Conservation (phyloP, 108 stramenopile genomes). For the Fistulifera solaris region DNA sequence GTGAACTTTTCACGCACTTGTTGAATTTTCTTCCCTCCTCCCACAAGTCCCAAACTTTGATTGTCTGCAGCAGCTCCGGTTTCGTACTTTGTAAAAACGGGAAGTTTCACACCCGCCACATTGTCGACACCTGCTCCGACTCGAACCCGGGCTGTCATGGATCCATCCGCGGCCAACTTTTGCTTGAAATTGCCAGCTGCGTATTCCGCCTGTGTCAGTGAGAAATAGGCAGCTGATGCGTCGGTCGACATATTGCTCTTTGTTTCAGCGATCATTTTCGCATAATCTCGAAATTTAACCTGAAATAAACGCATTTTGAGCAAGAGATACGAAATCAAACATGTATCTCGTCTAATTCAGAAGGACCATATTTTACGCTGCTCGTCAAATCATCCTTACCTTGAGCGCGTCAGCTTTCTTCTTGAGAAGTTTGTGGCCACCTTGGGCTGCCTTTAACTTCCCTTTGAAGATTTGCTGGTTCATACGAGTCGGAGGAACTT, state of each 20-base stretch:
- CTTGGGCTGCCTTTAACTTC: constrained; percentile 91
- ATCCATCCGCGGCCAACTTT: constrained; percentile 81
- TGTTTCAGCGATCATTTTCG: constrained; percentile 91
- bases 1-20: constrained; percentile 89
- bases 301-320: constrained; percentile 8
- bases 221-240: constrained; percentile 85
- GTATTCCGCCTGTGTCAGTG: constrained; percentile 95
- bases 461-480: constrained; percentile 92
- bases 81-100: constrained; percentile 94
- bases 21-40: constrained; percentile 93
- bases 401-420: constrained; percentile 98
- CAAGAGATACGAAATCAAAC: no score
- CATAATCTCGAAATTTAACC: constrained; percentile 93
- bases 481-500: constrained; percentile 98
- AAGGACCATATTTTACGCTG: no score
- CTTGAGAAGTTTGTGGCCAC: constrained; percentile 92
- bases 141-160: constrained; percentile 78
- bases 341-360: no score
- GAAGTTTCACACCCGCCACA: constrained; percentile 97
- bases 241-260: constrained; percentile 84
- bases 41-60: constrained; percentile 87
- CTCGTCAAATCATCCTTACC: constrained; percentile 34
- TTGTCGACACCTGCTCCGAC: constrained; percentile 89
- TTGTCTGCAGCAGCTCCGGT: constrained; percentile 82
- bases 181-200: constrained; percentile 96